Evolutionary conservation across 1,139 yeast species (phyloP), one percentile per base, ranked within the genome.

Genomic region (Yamadazyma triangularis): DNA sequence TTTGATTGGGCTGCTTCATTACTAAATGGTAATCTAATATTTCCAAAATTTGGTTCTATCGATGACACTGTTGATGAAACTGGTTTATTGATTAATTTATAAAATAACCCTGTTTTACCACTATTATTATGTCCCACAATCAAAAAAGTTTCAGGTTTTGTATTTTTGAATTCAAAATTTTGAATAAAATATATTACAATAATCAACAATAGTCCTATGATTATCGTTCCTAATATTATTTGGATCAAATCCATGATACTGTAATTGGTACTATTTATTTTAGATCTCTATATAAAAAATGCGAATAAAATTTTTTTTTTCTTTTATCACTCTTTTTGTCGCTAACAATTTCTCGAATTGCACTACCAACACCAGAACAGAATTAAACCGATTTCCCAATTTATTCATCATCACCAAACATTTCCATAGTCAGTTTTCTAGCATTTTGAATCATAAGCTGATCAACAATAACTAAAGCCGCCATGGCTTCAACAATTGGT

Each of bases 401-500:
- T 18, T 18, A 18, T 18, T 18, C 20, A 18, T 16, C 16, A 24
- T 32, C 26, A 11, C 23, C 23, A 11, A 33, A 18, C 9, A 24
- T 11, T 4, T 34, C 39, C 44, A 43, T 39, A 23, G 66, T 63
- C 26, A 50, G 49, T 44, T 83, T 88, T 61, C 98, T 79, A 23
- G 96, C 69, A 60, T 85, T 81, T 62, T 91, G 98, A 30, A 89
- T 73, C 63, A 91, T 63, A 36, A 82, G 64, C 40, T 86, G 80
- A 58, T 91, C 98, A 31, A 89, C 91, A 44, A 91, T 63, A 3
- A 87, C 96, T 45, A 93, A 70, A 7, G 97, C 94, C 33, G 97
- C 77, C 98, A 91, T 91, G 27, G 98, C 87, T 64, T 91, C 98
- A 27, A 91, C 97, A 51, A 91, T 91, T 31, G 98, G 98, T 35